These are phyloP conservation scores for Solanum pinnatisectum DNA, from an alignment of 257 asterid species.

Conservation along the genomic window DNA sequence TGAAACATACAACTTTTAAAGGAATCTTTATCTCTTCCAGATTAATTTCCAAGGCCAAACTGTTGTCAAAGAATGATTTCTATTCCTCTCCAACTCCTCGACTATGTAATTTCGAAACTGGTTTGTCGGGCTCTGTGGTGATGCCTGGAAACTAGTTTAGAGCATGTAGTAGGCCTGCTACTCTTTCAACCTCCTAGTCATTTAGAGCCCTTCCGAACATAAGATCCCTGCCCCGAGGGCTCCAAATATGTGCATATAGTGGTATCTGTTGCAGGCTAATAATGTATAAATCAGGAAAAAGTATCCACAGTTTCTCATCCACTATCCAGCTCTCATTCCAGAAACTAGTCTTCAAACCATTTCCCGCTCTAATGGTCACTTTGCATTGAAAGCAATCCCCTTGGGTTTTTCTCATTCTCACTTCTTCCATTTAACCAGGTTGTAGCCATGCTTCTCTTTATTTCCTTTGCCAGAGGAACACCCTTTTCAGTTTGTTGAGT, in stretches of 20 bases:
- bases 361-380: not conserved
- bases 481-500: no score
- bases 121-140: not conserved
- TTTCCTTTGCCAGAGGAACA: no score
- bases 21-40: not conserved
- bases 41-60: not conserved
- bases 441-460: not conserved
- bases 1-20: not conserved
- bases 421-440: not conserved
- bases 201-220: not conserved
- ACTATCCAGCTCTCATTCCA: not conserved
- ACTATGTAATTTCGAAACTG: not conserved
- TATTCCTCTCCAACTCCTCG: not conserved
- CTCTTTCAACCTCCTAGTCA: not conserved
- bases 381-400: not conserved
- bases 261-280: not conserved
- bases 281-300: not conserved
- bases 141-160: not conserved
- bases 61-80: not conserved
- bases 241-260: not conserved
- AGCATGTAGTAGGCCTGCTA: not conserved
- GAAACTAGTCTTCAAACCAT: not conserved
- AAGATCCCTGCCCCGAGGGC: not conserved
- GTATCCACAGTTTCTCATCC: not conserved
- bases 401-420: not conserved